Evolutionary conservation across 805 yeast species (phyloP), one percentile per base, ranked within the genome.

Genomic region (Metschnikowia bowlesiae): DNA sequence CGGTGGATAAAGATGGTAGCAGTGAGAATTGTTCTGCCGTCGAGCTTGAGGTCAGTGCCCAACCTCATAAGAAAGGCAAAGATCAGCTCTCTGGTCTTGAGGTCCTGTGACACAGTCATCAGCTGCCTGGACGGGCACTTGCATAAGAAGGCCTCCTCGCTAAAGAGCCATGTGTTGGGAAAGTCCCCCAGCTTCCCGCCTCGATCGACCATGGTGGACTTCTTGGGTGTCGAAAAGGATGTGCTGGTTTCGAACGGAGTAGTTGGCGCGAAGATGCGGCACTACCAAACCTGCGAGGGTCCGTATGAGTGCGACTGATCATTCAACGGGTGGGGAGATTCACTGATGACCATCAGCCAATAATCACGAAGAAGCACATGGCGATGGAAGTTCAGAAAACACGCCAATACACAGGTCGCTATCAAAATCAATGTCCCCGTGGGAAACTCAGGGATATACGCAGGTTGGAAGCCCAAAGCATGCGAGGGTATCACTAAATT

Each of bases 21-120:
- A 0, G 75, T 74, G 32, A 70, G 62, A n/a, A 73, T 71, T 39
- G 78, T 71, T 30, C 65, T 57, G 4, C 74, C 72, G 53, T 71
- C 76, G 30, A 73, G 63, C 52, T 70, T 71, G 39, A 73, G 61
- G 37, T 54, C 57, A 3, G 72, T 51, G 10, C 75, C 77, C 29
- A 73, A 55, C 50, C 61, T 60, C 16, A 73, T 62, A 16, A 73
- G 57, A 52, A 73, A 73, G 41, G 70, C 73, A 51, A 69, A 66
- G 46, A 73, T 63, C 43, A 69, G 61, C 50, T 73, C 75, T 16
- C 75, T 60, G 4, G 63, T 63, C 51, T 63, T 64, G 42, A 73
- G 57, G 41, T 73, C 78, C 53, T 72, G 76, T 10, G 67, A 53
- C 1, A 70, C 58, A 4, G 70, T 62, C 67, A 64, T 60, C 39